Evolutionary conservation across 768 basidiomycete genomes (phyloP).

Genomic region (Calocybe gangraenosa): DNA sequence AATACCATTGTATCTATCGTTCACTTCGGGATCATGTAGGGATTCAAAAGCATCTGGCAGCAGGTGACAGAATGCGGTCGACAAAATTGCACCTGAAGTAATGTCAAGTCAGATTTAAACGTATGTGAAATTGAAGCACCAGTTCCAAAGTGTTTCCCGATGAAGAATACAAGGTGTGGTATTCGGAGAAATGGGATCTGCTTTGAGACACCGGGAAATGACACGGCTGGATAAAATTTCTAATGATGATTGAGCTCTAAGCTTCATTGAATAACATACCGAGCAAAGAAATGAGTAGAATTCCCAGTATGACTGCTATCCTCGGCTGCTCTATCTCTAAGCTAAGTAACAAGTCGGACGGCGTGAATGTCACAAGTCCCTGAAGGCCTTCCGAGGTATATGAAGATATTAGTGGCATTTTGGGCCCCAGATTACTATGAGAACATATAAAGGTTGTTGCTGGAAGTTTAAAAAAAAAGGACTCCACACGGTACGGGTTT

Average conservation of each 20-base stretch:
- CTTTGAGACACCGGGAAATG: constrained; percentile 66
- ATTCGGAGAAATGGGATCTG: constrained; percentile 50
- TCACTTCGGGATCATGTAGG: constrained; percentile 43
- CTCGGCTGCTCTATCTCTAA: constrained; percentile 13
- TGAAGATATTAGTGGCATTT: no score
- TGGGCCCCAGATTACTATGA: no score
- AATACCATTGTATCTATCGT: constrained; percentile 40
- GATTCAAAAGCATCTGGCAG: constrained; percentile 72
- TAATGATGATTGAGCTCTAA: no score
- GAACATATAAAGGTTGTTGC: no score
- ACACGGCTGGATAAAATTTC: constrained; percentile 49
- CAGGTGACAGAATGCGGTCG: constrained; percentile 80
- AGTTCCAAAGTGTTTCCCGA: constrained; percentile 88
- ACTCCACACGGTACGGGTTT: no score
- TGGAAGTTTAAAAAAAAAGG: no score
- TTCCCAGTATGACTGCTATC: constrained; percentile 39
- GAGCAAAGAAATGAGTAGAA: constrained; percentile 59
- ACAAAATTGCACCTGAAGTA: constrained; percentile 66
- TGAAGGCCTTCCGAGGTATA: no score
- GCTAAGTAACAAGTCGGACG: not conserved
- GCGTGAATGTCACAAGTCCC: no score
- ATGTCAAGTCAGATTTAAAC: not conserved
- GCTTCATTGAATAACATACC: no score
- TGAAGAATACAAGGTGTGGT: constrained; percentile 69
- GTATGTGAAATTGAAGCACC: constrained; percentile 28